Evolutionary conservation across 2,329 filamentous ascomycete genomes (phyloP).

Genomic region (Alternaria rosae): DNA sequence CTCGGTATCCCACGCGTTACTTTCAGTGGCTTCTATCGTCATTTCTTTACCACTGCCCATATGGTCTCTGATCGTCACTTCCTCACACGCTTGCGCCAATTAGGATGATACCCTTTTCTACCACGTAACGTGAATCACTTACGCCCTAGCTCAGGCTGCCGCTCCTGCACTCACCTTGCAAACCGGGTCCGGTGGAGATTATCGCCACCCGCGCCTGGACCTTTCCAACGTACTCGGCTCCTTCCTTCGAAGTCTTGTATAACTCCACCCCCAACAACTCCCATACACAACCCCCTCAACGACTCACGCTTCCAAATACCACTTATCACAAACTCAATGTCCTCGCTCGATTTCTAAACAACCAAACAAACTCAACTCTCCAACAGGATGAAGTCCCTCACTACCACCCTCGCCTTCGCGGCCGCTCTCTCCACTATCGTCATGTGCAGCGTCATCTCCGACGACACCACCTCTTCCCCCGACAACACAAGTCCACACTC

Average conservation of each 20-base stretch:
- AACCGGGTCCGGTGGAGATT: neutral
- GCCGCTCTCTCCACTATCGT: neutral
- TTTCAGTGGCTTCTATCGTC: no score
- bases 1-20: no score
- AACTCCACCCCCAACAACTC: neutral
- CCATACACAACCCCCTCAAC: no score
- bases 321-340: no score
- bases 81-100: no score
- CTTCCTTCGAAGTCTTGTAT: neutral
- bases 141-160: neutral
- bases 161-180: neutral
- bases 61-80: no score
- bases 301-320: no score
- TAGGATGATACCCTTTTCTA: no score
- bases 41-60: no score
- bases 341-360: no score
- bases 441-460: neutral
- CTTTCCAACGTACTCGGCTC: neutral
- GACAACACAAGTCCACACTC: neutral
- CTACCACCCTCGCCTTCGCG: neutral
- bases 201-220: neutral
- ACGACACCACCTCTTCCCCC: neutral
- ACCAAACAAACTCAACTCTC: no score
- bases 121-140: no score
- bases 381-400: neutral